Conservation (phyloP, 441 rosid genomes). For the Erodium trifolium region DNA sequence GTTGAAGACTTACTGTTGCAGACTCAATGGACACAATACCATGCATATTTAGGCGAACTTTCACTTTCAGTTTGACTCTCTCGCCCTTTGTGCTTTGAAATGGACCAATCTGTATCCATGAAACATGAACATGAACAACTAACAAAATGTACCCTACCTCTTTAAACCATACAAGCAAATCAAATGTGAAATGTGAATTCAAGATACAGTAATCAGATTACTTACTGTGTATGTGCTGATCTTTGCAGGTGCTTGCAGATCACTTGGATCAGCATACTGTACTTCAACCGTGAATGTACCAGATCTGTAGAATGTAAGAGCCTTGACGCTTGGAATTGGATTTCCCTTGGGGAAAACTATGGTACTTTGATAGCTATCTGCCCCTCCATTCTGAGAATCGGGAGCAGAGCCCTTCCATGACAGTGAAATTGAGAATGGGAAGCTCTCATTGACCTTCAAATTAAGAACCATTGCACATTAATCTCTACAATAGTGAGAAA, state of each 20-base stretch:
- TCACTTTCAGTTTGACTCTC: conserved; percentile 77
- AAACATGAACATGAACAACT: conserved; percentile 12
- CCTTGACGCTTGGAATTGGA: conserved; percentile 74
- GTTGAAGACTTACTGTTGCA: conserved; percentile 54
- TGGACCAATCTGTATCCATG: conserved; percentile 71
- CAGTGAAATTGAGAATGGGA: conserved; percentile 64
- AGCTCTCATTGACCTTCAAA: conserved; percentile 72
- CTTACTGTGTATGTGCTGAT: conserved; percentile 71
- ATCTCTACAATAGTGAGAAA: not conserved
- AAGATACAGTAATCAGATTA: not conserved
- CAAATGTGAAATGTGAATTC: not conserved
- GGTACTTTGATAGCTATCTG: conserved; percentile 68
- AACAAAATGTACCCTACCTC: not conserved
- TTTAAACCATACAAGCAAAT: not conserved
- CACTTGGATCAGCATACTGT: conserved; percentile 51
- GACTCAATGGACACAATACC: conserved; percentile 79
- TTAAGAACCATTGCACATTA: not conserved
- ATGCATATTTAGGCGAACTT: conserved; percentile 73
- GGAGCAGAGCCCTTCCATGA: conserved; percentile 70
- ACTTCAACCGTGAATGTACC: conserved; percentile 75
- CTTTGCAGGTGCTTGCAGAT: conserved; percentile 53
- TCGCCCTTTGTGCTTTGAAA: conserved; percentile 68
- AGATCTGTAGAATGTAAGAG: conserved; percentile 71
- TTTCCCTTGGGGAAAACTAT: conserved; percentile 82
- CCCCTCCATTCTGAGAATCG: conserved; percentile 53